These are phyloP conservation scores for Trichopus zeylanicus DNA, from an alignment of 116 monocot genomes.

Conservation along the genomic window DNA sequence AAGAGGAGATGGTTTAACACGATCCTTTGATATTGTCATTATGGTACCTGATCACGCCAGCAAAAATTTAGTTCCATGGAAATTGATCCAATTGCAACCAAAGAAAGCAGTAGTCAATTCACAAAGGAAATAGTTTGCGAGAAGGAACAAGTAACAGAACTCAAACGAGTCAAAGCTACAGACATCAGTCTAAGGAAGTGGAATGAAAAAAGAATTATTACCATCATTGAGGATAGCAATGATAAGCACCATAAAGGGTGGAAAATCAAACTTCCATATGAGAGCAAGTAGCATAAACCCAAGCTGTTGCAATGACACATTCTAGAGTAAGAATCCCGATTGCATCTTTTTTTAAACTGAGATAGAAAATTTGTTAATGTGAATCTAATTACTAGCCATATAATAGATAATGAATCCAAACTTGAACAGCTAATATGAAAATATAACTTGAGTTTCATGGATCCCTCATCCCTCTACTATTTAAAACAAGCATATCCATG, in stretches of 20 bases:
- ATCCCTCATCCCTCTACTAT: too few species aligned
- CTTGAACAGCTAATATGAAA: too few species aligned
- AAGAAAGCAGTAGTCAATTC: too few species aligned
- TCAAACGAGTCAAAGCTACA: background rate
- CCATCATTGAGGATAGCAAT: conserved; percentile 99
- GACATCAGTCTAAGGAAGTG: background rate
- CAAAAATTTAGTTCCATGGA: too few species aligned
- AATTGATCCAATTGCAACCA: too few species aligned
- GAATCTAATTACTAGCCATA: too few species aligned
- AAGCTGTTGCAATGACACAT: conserved; percentile 61
- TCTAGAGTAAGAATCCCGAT: too few species aligned
- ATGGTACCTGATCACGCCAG: conserved; percentile 98
- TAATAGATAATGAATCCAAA: too few species aligned
- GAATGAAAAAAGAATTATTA: conserved; percentile 11
- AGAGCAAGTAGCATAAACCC: conserved; percentile 98
- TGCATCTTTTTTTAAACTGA: too few species aligned
- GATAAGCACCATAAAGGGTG: conserved; percentile 99
- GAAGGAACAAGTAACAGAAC: background rate
- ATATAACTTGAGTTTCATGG: background rate
- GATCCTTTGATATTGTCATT: conserved; percentile 98
- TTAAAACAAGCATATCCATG: too few species aligned
- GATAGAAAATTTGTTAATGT: too few species aligned
- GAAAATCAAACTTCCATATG: conserved; percentile 96
- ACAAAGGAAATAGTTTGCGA: too few species aligned
- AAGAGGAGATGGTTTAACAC: conserved; percentile 92